These are phyloP conservation scores for Begonia masoniana DNA, from an alignment of 306 rosid genomes.

Conservation along the genomic window DNA sequence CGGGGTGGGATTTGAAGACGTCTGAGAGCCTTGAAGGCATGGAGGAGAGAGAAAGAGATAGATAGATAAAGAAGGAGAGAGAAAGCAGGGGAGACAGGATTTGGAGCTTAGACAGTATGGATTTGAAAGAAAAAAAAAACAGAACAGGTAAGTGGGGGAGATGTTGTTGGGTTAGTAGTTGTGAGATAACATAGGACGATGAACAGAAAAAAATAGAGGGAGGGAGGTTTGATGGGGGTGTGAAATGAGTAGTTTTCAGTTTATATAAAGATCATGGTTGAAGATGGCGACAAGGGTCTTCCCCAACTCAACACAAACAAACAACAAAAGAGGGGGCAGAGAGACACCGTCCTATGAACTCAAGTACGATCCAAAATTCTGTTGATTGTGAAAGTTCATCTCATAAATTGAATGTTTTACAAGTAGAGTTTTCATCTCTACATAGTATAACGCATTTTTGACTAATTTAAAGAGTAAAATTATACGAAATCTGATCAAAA, in stretches of 20 bases:
- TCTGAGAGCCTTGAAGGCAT: slow-evolving; percentile 76
- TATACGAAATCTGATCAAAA: too few species aligned
- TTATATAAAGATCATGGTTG: slow-evolving; percentile 7
- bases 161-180: slow-evolving; percentile 5
- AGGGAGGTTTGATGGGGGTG: slow-evolving; percentile 11
- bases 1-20: slow-evolving; percentile 44
- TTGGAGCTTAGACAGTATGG: neutral
- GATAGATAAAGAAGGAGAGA: neutral
- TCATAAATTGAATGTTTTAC: too few species aligned
- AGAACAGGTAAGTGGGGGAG: too few species aligned
- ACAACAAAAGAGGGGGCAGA: neutral
- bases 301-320: slow-evolving; percentile 10
- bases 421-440: too few species aligned
- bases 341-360: neutral
- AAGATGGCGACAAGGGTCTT: slow-evolving; percentile 33
- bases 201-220: slow-evolving; percentile 18
- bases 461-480: too few species aligned
- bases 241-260: slow-evolving; percentile 38
- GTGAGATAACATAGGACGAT: slow-evolving; percentile 18
- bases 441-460: too few species aligned
- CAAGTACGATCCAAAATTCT: too few species aligned
- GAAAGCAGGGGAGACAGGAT: neutral
- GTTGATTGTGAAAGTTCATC: too few species aligned
- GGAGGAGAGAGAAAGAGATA: neutral
- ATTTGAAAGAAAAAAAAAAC: neutral